A percentile compares a stretch with the other conserved stretches of the same genome.
Conservation (phyloP, 176 grass and related monocot species). For the Eragrostis nindensis region DNA sequence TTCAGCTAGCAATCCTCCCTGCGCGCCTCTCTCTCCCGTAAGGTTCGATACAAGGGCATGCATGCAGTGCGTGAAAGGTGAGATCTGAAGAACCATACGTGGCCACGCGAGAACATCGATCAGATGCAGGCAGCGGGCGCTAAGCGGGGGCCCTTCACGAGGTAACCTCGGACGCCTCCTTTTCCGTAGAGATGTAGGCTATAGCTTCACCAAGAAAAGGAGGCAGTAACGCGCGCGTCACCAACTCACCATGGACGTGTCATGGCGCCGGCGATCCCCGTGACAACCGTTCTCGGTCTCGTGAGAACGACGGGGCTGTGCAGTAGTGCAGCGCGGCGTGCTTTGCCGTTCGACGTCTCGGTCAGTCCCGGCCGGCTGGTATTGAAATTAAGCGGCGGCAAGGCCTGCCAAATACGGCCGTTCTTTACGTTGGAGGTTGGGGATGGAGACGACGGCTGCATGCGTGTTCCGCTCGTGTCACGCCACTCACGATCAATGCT, state of each 20-base stretch:
- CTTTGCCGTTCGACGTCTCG: background rate
- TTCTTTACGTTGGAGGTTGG: background rate
- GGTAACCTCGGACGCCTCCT: background rate
- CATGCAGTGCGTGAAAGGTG: constrained; percentile 22
- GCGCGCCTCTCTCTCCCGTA: too few species aligned
- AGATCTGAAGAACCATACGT: background rate
- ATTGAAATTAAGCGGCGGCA: background rate
- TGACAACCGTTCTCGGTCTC: background rate
- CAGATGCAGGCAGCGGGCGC: background rate
- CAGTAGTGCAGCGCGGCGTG: background rate
- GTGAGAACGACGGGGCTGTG: background rate
- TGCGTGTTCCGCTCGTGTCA: background rate
- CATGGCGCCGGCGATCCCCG: background rate
- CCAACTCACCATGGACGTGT: background rate
- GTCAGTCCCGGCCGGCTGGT: background rate
- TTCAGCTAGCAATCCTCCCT: background rate
- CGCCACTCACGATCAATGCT: too few species aligned
- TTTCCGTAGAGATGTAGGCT: too few species aligned
- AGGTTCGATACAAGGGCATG: background rate
- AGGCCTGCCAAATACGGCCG: background rate
- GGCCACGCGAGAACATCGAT: background rate
- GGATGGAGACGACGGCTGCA: background rate
- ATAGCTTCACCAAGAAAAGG: constrained; percentile 3
- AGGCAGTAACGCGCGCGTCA: background rate
- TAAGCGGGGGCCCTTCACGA: background rate